These are phyloP conservation scores for Amoeboradix gromovi DNA, from an alignment of 371 early-diverging fungal genomes.

Conservation along the genomic window DNA sequence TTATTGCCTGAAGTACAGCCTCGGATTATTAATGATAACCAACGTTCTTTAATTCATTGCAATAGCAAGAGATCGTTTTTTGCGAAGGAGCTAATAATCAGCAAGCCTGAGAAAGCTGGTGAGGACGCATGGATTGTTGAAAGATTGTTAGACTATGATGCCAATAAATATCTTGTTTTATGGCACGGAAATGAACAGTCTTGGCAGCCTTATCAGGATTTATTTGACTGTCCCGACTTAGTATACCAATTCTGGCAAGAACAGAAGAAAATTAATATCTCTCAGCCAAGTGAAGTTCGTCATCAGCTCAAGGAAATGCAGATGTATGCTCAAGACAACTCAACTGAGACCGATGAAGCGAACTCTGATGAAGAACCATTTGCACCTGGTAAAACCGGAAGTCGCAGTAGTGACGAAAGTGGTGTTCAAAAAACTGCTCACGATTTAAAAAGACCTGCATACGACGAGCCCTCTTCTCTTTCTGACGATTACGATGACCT, in stretches of 20 bases:
- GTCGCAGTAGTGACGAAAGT: neutral
- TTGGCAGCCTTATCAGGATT: neutral
- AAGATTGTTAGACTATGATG: neutral
- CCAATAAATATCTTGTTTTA: neutral
- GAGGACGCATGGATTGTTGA: neutral
- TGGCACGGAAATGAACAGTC: neutral
- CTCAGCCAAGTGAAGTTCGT: neutral
- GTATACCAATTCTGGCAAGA: neutral
- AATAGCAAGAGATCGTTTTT: neutral
- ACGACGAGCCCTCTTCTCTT: neutral
- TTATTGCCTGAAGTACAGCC: no score
- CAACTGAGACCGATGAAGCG: neutral
- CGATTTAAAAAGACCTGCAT: neutral
- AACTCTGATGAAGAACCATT: neutral
- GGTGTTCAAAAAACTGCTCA: neutral
- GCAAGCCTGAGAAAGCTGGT: neutral
- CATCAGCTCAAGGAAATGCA: neutral
- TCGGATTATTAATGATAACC: no score
- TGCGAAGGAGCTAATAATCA: neutral
- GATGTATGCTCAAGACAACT: neutral
- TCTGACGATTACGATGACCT: no score
- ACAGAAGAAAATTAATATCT: neutral
- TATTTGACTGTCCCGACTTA: neutral
- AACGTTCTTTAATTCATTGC: neutral
- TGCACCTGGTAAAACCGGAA: neutral